Conservation (phyloP, 768 basidiomycete genomes). For the Lepiota brunneoincarnata region DNA sequence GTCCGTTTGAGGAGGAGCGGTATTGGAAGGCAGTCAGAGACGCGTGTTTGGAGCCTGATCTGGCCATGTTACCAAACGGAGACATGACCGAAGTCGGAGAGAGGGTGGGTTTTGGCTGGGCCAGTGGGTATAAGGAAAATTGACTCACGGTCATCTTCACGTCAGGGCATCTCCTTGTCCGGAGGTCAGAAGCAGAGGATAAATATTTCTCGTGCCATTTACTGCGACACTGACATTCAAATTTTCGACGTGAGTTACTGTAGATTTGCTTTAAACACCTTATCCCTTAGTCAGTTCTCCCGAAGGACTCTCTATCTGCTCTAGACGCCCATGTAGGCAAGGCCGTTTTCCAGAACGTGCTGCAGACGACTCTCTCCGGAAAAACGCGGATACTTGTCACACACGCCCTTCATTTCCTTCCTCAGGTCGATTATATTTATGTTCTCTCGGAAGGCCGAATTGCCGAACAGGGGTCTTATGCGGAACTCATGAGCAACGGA, state of each 20-base stretch:
- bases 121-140: neutral
- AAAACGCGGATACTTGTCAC: slow-evolving; percentile 91
- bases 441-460: slow-evolving; percentile 75
- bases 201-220: slow-evolving; percentile 85
- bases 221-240: slow-evolving; percentile 82
- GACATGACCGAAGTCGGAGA: slow-evolving; percentile 87
- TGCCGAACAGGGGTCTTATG: slow-evolving; percentile 77
- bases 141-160: slow-evolving; percentile 4
- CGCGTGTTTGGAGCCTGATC: slow-evolving; percentile 77
- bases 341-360: slow-evolving; percentile 80
- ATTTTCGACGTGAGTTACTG: slow-evolving; percentile 66
- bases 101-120: slow-evolving; percentile 31
- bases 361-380: slow-evolving; percentile 55
- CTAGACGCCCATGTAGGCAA: slow-evolving; percentile 93
- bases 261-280: neutral
- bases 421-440: slow-evolving; percentile 83
- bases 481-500: slow-evolving; percentile 59
- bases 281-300: neutral
- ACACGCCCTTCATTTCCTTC: slow-evolving; percentile 88
- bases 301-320: slow-evolving; percentile 80
- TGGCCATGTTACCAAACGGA: slow-evolving; percentile 72
- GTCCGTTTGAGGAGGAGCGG: slow-evolving; percentile 73
- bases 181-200: slow-evolving; percentile 80
- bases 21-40: slow-evolving; percentile 82
- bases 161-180: slow-evolving; percentile 78